Conservation (phyloP, 192 early-diverging fungal species). For the Spinellus fusiger region DNA sequence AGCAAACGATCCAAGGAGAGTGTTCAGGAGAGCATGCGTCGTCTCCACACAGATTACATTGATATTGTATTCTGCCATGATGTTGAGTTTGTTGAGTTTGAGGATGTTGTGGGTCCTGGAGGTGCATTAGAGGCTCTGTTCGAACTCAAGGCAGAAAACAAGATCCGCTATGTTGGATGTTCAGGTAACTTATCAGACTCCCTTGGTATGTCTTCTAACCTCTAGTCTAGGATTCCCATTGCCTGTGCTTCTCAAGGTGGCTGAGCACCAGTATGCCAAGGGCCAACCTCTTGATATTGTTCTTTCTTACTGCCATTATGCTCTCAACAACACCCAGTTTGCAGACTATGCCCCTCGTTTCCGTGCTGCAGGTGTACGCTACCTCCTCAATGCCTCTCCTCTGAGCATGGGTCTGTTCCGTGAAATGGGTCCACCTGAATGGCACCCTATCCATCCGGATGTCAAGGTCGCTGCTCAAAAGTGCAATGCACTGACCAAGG, state of each 20-base stretch:
- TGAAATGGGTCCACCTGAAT: conserved; percentile 38
- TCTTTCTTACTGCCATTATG: conserved; percentile 67
- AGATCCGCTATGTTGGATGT: conserved; percentile 61
- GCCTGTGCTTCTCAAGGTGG: conserved; percentile 50
- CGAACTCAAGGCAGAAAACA: conserved; percentile 47
- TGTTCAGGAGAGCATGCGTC: conserved; percentile 51
- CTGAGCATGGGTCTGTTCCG: conserved; percentile 67
- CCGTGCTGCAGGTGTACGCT: conserved; percentile 47
- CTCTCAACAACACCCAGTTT: conserved; percentile 56
- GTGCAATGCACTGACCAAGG: conserved; percentile 36
- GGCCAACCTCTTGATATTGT: conserved; percentile 55
- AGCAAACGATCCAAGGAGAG: conserved; percentile 38
- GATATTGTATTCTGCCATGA: conserved; percentile 71
- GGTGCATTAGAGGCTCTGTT: conserved; percentile 45
- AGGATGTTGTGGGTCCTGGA: conserved; percentile 41
- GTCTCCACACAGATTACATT: conserved; percentile 59
- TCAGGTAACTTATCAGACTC: conserved; percentile 44
- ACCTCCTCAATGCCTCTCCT: conserved; percentile 62
- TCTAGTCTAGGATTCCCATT: conserved; percentile 62
- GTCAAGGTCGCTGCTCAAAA: conserved; percentile 44
- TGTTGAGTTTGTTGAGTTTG: conserved; percentile 67
- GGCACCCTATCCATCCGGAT: conserved; percentile 62
- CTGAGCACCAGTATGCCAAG: conserved; percentile 45
- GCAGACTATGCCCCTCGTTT: conserved; percentile 45
- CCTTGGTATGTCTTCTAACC: background rate